Evolutionary conservation across 1,139 yeast genomes (phyloP).

Genomic region (Zygosaccharomyces sapae): DNA sequence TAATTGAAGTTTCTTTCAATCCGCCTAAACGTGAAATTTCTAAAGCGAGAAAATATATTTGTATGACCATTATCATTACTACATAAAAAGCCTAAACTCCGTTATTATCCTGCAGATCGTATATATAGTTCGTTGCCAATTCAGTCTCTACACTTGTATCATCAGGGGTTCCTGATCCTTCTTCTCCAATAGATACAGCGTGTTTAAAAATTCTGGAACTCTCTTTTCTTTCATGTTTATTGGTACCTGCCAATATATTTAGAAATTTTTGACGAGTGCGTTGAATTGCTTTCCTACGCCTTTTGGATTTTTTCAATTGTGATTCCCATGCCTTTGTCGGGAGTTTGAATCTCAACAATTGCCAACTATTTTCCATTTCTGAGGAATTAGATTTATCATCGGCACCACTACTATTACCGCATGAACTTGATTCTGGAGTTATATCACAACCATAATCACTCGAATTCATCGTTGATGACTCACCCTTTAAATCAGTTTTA

Average conservation of each 20-base stretch:
- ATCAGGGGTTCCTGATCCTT: not conserved
- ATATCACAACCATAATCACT: not conserved
- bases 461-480: constrained; percentile 7
- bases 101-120: constrained; percentile 14
- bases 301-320: constrained; percentile 11
- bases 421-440: not conserved
- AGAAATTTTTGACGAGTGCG: not conserved
- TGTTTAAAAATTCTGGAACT: constrained; percentile 2
- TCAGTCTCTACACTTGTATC: constrained; percentile 20
- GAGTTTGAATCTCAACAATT: not conserved
- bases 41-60: not conserved
- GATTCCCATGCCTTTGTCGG: constrained; percentile 22
- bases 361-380: not conserved
- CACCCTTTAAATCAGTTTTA: not conserved
- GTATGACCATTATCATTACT: not conserved
- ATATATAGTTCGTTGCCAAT: constrained; percentile 22
- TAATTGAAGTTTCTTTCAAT: not conserved
- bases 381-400: not conserved
- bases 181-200: not conserved
- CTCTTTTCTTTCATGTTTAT: constrained; percentile 2
- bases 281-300: constrained; percentile 2
- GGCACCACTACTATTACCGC: not conserved
- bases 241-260: constrained; percentile 2
- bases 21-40: not conserved
- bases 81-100: constrained; percentile 1